A percentile compares a stretch with the other conserved stretches of the same genome.
Conservation (phyloP, 768 basidiomycete species). For the Leccinum longicurvipes region DNA sequence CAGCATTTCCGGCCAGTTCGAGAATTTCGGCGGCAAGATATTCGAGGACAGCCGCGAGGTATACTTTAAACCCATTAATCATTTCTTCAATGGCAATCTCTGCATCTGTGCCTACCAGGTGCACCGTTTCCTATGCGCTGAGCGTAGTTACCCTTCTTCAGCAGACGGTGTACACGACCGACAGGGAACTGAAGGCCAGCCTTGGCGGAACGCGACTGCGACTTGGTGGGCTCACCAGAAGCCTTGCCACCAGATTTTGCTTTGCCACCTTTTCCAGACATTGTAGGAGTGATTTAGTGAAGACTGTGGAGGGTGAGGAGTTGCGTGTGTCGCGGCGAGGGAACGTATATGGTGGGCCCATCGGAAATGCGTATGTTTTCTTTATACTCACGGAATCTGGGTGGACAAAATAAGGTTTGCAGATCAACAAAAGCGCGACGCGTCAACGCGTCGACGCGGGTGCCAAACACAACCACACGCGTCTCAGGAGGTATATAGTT, state of each 20-base stretch:
- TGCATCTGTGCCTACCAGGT: constrained; percentile 31
- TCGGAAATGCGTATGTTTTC: neutral
- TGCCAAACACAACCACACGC: constrained; percentile 39
- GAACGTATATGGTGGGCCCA: constrained; percentile 8
- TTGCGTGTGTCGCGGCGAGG: neutral
- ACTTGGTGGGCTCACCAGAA: constrained; percentile 34
- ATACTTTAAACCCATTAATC: constrained; percentile 34
- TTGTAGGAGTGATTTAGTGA: constrained; percentile 21
- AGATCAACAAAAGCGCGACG: constrained; percentile 38
- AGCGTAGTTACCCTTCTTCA: constrained; percentile 59
- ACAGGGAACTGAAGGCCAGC: constrained; percentile 48
- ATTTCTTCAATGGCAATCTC: no score
- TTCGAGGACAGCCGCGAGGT: constrained; percentile 60
- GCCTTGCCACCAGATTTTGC: constrained; percentile 68
- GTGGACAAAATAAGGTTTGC: constrained; percentile 33
- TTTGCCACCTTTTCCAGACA: constrained; percentile 50
- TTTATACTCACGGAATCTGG: constrained; percentile 29
- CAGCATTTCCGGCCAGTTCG: constrained; percentile 57
- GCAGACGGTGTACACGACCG: constrained; percentile 58
- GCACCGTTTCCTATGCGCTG: constrained; percentile 56
- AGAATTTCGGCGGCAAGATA: constrained; percentile 63
- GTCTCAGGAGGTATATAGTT: constrained; percentile 25
- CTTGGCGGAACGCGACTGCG: constrained; percentile 39
- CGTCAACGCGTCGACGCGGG: constrained; percentile 31
- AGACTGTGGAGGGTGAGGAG: neutral